A percentile compares a stretch with the other conserved stretches of the same genome.
Evolutionary conservation across 768 basidiomycete species (phyloP).

Genomic region (Russula olivacea): DNA sequence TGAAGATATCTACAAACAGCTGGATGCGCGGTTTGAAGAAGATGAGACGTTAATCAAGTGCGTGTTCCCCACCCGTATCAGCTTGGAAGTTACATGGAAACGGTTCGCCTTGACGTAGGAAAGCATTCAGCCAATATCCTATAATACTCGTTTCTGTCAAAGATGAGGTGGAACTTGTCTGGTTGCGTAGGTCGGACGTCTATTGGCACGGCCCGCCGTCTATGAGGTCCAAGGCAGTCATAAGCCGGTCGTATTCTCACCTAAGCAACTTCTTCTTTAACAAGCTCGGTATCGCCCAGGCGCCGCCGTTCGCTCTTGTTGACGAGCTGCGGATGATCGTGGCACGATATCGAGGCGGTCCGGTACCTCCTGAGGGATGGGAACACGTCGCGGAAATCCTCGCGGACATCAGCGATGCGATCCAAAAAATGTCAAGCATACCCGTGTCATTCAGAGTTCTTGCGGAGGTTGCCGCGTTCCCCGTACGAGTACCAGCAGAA

Average conservation of each 20-base stretch:
- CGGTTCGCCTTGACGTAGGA: not conserved
- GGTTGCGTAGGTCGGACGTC: conserved; percentile 19
- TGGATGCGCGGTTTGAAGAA: conserved; percentile 28
- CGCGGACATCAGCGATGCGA: conserved; percentile 18
- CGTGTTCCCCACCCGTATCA: not conserved
- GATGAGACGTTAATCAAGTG: conserved; percentile 25
- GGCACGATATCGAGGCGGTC: not conserved
- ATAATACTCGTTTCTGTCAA: conserved; percentile 19
- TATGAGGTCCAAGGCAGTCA: conserved; percentile 22
- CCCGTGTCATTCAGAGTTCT: conserved; percentile 13
- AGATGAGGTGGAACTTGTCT: conserved; percentile 6
- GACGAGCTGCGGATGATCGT: conserved; percentile 22
- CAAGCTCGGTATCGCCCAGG: conserved; percentile 20
- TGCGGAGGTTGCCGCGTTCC: conserved; percentile 15
- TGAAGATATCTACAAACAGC: conserved; percentile 24
- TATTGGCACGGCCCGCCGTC: conserved; percentile 26
- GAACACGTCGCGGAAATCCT: conserved; percentile 22
- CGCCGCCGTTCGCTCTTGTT: conserved; percentile 20
- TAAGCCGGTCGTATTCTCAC: conserved; percentile 18
- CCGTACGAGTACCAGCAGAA: conserved; percentile 5
- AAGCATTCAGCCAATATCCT: conserved; percentile 17
- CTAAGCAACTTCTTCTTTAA: conserved; percentile 23
- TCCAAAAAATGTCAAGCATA: not conserved
- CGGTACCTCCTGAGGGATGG: not conserved
- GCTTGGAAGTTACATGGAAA: not conserved